Conservation (phyloP, 768 basidiomycete genomes). For the Leucosporidium yakuticum region DNA sequence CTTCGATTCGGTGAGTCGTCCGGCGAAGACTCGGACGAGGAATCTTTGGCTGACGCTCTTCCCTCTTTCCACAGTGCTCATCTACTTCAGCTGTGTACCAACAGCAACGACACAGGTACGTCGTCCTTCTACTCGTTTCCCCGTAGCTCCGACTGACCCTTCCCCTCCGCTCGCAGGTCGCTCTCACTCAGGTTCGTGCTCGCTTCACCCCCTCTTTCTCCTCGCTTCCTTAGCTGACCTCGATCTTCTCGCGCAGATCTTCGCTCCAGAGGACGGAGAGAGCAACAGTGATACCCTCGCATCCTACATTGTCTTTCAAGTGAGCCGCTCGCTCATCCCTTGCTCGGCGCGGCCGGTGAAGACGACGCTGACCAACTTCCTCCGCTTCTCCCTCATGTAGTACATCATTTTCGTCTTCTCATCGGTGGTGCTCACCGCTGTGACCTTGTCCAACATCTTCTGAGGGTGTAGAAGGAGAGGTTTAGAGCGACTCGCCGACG, state of each 20-base stretch:
- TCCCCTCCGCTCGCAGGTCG: constrained; percentile 46
- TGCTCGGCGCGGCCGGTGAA: not conserved
- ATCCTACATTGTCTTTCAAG: not conserved
- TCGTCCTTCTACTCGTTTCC: not conserved
- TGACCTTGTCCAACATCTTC: too few relatives aligned
- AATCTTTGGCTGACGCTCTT: not conserved
- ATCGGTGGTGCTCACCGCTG: not conserved
- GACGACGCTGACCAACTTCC: too few relatives aligned
- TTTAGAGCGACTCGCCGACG: too few relatives aligned
- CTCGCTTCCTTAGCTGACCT: not conserved
- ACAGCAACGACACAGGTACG: not conserved
- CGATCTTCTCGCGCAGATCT: not conserved
- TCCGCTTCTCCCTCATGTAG: not conserved
- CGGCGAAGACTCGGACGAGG: too few relatives aligned
- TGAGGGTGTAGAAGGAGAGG: too few relatives aligned
- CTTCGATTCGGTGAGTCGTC: constrained; percentile 51
- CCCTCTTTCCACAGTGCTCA: not conserved
- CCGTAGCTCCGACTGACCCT: not conserved
- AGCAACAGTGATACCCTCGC: not conserved
- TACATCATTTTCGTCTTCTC: constrained; percentile 2
- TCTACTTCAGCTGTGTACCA: not conserved
- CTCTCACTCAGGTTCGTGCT: not conserved
- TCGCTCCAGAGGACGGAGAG: not conserved
- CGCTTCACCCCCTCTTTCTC: constrained; percentile 26
- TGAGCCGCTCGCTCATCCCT: not conserved